Conservation (phyloP, 2,329 filamentous ascomycete species). For the Periconia sp. region DNA sequence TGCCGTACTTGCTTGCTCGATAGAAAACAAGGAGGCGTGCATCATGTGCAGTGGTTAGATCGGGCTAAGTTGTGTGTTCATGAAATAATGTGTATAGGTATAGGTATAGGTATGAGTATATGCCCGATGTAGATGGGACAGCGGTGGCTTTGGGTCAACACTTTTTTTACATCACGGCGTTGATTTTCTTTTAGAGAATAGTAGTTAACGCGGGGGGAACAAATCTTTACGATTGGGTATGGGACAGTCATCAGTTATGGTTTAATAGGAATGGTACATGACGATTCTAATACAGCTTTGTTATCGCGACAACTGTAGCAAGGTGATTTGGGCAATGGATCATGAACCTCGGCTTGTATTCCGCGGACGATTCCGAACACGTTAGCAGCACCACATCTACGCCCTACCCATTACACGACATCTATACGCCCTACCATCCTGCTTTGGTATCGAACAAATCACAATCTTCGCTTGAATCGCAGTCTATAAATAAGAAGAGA, state of each 20-base stretch:
- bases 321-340: no score
- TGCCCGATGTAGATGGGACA: constrained; percentile 10
- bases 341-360: not conserved
- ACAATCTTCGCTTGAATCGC: no score
- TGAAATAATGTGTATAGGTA: constrained; percentile 12
- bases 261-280: not conserved
- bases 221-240: not conserved
- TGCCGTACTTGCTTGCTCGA: constrained; percentile 88
- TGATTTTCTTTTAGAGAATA: not conserved
- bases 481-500: no score
- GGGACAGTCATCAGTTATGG: not conserved
- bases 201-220: not conserved
- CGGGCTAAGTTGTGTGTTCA: not conserved
- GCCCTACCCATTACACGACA: not conserved
- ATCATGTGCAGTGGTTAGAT: constrained; percentile 93
- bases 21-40: constrained; percentile 93
- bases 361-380: not conserved
- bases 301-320: no score
- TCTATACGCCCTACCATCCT: not conserved
- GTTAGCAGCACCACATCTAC: not conserved
- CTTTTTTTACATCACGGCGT: not conserved
- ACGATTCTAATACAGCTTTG: not conserved
- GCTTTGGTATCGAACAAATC: not conserved
- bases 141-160: no score
- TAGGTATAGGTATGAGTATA: constrained; percentile 10